These are phyloP conservation scores for Gracilaria caudata DNA, from an alignment of 23 red algal genomes.

Conservation along the genomic window DNA sequence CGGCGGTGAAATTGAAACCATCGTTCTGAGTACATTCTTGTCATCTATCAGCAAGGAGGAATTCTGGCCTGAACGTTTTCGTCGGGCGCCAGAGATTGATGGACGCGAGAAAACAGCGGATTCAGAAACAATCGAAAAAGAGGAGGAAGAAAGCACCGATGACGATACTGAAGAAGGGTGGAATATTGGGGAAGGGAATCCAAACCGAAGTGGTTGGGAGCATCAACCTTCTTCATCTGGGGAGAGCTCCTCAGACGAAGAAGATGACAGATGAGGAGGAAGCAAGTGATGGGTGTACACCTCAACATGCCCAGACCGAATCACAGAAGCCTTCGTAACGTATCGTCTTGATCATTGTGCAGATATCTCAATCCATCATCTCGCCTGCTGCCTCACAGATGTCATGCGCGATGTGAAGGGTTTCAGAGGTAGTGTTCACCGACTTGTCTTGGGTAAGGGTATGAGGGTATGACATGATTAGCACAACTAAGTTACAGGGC, in stretches of 20 bases:
- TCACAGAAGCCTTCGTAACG: neutral
- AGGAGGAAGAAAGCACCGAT: neutral
- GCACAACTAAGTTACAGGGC: too few relatives aligned
- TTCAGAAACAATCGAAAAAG: neutral
- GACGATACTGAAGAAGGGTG: slow-evolving; percentile 50
- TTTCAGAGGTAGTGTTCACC: too few relatives aligned
- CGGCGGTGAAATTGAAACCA: slow-evolving; percentile 39
- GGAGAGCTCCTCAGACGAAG: neutral
- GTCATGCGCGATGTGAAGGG: too few relatives aligned
- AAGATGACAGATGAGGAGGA: slow-evolving; percentile 3
- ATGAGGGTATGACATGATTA: too few relatives aligned
- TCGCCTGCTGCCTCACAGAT: too few relatives aligned
- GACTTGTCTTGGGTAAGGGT: too few relatives aligned
- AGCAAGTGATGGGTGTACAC: neutral
- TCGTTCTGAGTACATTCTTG: slow-evolving; percentile 46
- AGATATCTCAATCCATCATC: too few relatives aligned
- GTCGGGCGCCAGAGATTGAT: neutral
- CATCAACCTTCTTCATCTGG: slow-evolving; percentile 20
- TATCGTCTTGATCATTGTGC: neutral
- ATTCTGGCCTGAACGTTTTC: slow-evolving; percentile 53
- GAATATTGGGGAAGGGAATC: slow-evolving; percentile 52
- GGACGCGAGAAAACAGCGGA: neutral
- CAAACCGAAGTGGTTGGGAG: slow-evolving; percentile 40
- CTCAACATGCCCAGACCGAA: neutral
- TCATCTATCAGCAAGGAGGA: slow-evolving; percentile 25